Evolutionary conservation across 352 stramenopile genomes (phyloP), one percentile per base, ranked within the genome.

Genomic region (Globisporangium sylvaticum): DNA sequence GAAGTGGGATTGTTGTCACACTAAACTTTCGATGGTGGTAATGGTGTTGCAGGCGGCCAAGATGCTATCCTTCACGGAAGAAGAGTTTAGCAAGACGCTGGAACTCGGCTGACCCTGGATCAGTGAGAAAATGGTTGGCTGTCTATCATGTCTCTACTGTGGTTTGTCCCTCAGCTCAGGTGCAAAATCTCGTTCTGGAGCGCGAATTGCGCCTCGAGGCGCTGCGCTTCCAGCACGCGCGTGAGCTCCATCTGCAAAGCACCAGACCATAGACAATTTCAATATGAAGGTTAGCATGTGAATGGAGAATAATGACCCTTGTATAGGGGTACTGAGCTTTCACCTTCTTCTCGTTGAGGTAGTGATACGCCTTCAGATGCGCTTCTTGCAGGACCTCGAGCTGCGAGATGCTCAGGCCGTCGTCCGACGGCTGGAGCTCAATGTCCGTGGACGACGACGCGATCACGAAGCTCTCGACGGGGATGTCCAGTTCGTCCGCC

Each of bases 1-100:
- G 15, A 46, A n/a, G 9, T 25, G 9, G 14, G 8, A 32, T 34
- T 18, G 14, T 25, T 12, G 10, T 31, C 2, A 50, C 5, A 39
- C 22, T 3, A 18, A 14, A 29, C 0, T 61, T 18, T 46, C 24
- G 24, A 48, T n/a, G 31, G 14, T 12, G 48, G 27, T 62, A n/a
- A n/a, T 9, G 5, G 8, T 57, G 46, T 18, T 55, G 25, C 32
- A 92, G 84, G 81, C 83, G 18, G 87, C 87, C 65, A 93, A 92
- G 69, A 90, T 95, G 84, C 71, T 95, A 34, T 93, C 87, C 37
- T 93, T 93, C 71, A 92, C 87, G 44, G 83, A 95, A 39, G 82
- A 90, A 48, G 83, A 93, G 58, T 95, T 92, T 68, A 91, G 80
- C 72, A 87, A 90, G 59, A 91, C 83, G 24, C 72, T 93, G 18